Base-by-base conservation (phyloP, 2,329 filamentous ascomycete genomes). In the Fusarium haematococcum region DNA sequence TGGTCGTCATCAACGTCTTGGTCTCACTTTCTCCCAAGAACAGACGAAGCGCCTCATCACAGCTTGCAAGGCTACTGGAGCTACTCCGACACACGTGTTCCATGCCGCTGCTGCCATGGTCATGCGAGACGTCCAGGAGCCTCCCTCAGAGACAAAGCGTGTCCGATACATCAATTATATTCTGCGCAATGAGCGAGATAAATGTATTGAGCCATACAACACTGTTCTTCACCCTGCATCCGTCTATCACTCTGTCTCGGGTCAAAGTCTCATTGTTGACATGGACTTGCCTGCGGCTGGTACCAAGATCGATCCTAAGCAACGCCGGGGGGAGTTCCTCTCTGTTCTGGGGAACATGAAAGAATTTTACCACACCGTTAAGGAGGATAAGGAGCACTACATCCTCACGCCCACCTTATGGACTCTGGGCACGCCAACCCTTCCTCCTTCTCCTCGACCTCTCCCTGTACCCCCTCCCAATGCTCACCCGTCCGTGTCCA, bases 171-270 rank as follows among this genome's bases (percentile, higher is more conserved):
- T 80, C 39, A 80, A 74, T 35, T 82, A 83, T 66, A 77, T 82
- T 54, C 67, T 83, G 9, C 78, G 75, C 25, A 83, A 83, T 41
- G 81, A 82, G 43, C 76, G 80, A 1, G 16, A 43, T 63, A 0
- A 74, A 45, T 83, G 81, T 20, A 14, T 18, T 0, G 27, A 68
- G 5, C 80, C 80, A 0, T 83, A 78, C 5, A 75, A 67, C 35
- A 70, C 71, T 0, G 14, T 67, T 1, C 5, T 62, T 0, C 81
- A 83, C 43, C 61, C 81, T 1, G 79, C 75, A 0, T 50, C 76
- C 3, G 69, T 82, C 0, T 83, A 83, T 5, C 80, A 83, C 63
- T 83, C 81, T 0, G 63, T 81, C 0, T 79, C 80, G 1, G 77
- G 75, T 0, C 67, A 74, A 2, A 79, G 73, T 3, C 61, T 83